phyloP scores from a whole-genome alignment of 1,284 basidiomycete genomes.

The Vanrija humicola region DNA sequence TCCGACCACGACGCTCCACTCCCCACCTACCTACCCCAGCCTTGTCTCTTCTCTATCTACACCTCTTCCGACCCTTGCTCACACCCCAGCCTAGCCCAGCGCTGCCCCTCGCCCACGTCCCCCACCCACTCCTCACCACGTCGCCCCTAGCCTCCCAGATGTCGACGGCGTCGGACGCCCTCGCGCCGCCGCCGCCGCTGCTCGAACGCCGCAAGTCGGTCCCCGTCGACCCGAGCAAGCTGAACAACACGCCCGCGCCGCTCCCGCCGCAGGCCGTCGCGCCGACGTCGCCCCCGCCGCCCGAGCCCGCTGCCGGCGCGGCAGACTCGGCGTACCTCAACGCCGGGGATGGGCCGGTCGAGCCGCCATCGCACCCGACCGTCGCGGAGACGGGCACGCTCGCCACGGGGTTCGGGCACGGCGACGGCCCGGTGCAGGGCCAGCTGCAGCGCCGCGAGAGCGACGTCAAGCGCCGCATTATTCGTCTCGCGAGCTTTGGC shows the following conservation, averaged over 20 bases:
- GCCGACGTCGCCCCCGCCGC: slow-evolving; percentile 11
- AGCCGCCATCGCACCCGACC: slow-evolving; percentile 27
- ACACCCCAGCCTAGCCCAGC: no score
- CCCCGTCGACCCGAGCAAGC: slow-evolving; percentile 39
- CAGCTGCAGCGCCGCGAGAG: slow-evolving; percentile 38
- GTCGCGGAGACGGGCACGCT: slow-evolving; percentile 42
- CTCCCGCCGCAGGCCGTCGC: slow-evolving; percentile 7
- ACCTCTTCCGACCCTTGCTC: no score
- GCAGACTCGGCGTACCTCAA: slow-evolving; percentile 32
- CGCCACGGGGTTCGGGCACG: slow-evolving; percentile 15
- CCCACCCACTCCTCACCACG: no score
- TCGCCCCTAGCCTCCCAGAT: no score
- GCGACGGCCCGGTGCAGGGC: slow-evolving; percentile 27
- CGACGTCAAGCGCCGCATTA: slow-evolving; percentile 26
- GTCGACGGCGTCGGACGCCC: no score
- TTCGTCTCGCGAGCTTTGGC: slow-evolving; percentile 41
- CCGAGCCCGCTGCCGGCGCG: slow-evolving; percentile 1
- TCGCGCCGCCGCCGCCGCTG: no score
- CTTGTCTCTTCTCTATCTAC: no score
- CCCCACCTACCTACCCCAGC: no score
- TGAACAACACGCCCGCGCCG: slow-evolving; percentile 38
- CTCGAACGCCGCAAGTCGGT: slow-evolving; percentile 13
- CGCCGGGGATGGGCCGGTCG: slow-evolving; percentile 7
- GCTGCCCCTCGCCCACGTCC: no score
- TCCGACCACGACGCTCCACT: no score